Evolutionary conservation across 257 asterid species (phyloP), one percentile per base, ranked within the genome.

Genomic region (Scutellaria barbata): DNA sequence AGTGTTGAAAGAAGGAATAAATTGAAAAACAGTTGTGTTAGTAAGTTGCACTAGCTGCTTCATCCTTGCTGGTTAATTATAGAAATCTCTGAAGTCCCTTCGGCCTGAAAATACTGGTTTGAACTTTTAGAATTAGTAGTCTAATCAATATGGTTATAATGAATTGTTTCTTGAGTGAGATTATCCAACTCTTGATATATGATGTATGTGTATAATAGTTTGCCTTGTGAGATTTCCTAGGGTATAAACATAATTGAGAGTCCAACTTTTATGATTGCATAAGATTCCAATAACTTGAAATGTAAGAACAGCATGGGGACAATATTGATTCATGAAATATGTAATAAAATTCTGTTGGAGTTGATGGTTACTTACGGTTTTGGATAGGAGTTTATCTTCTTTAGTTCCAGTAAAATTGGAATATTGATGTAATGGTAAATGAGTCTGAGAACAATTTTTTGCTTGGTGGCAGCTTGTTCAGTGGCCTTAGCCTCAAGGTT

Each of bases 1-100:
- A 30, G 50, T 70, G 39, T 33, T 37, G 51, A 37, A 45, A 45
- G 61, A 16, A 35, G 70, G 68, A 63, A 63, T 42, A 17, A 43
- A 53, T 63, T 11, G 56, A 22, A 45, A 39, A 6, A 6, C 47
- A 18, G 20, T 39, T 41, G 39, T 20, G 37, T 35, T 37, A 16
- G 7, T 35, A 11, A 41, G 54, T 54, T 41, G 14, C 43, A 46
- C 22, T 35, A 30, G 37, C 10, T 20, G 64, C 20, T 59, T 35
- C 37, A 33, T 22, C 56, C 8, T 45, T 64, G 56, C 12, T 45
- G 16, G 6, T 41, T 18, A n/a, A 17, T 20, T 42, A 20, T 45
- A 46, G 7, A 69, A 14, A 35, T 17, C 17, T 37, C 8, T 66
- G 9, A 69, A 42, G 11, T 67, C 37, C 39, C 11, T 63, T 42